Conservation (phyloP, 164 flowering plant genomes). For the Vitis labrusca region DNA sequence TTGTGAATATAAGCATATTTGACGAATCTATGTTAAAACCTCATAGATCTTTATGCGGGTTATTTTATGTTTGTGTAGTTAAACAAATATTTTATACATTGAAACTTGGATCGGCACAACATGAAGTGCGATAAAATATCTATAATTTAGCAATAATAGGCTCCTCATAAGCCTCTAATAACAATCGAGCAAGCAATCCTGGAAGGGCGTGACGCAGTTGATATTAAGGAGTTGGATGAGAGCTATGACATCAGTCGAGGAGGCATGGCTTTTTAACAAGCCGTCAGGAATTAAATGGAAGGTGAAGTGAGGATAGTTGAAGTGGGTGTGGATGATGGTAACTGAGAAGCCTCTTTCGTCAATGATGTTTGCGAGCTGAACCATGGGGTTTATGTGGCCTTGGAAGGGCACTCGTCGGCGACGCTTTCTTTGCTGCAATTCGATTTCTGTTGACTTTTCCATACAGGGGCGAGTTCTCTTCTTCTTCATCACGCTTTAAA, state of each 20-base stretch:
- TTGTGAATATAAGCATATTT: no score
- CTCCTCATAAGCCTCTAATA: slow-evolving; percentile 20
- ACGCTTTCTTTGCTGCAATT: slow-evolving; percentile 2
- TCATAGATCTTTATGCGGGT: no score
- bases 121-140: slow-evolving; percentile 28
- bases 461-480: no score
- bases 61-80: no score
- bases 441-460: no score
- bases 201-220: slow-evolving; percentile 20
- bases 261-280: slow-evolving; percentile 10
- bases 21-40: no score
- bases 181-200: slow-evolving; percentile 21
- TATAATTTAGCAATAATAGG: slow-evolving; percentile 32
- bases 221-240: slow-evolving; percentile 16
- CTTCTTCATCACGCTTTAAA: no score
- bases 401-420: slow-evolving; percentile 33
- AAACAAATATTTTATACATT: no score
- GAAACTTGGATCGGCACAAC: no score
- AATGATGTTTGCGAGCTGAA: slow-evolving; percentile 44
- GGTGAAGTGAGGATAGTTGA: slow-evolving; percentile 47
- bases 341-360: slow-evolving; percentile 49
- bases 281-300: slow-evolving; percentile 28
- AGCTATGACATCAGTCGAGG: neutral
- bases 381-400: slow-evolving; percentile 55
- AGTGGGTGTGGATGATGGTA: slow-evolving; percentile 38